Evolutionary conservation across 2,329 filamentous ascomycete genomes (phyloP).

Genomic region (Nigrograna mackinnonii): DNA sequence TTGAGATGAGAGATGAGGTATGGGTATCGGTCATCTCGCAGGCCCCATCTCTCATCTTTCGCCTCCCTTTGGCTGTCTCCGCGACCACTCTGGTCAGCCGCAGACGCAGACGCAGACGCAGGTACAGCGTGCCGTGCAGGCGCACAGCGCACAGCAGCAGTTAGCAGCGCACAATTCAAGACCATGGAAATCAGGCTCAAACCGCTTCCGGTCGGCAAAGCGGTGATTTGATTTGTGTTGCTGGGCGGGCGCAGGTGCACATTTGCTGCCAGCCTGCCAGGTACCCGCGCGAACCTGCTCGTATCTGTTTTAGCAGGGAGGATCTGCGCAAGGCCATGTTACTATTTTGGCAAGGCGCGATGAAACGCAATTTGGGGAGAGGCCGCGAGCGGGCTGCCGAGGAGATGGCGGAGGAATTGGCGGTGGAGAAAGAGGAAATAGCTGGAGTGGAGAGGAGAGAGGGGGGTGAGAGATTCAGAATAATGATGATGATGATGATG

Average conservation of each 20-base stretch:
- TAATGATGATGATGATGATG: no score
- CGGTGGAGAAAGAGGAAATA: neutral
- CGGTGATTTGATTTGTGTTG: no score
- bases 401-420: slow-evolving; percentile 3
- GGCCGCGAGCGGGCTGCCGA: slow-evolving; percentile 13
- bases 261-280: slow-evolving; percentile 14
- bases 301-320: slow-evolving; percentile 28
- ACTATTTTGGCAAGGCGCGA: slow-evolving; percentile 35
- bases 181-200: no score
- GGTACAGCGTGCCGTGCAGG: neutral
- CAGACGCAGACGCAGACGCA: neutral
- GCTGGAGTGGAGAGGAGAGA: neutral
- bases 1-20: no score
- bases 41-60: no score
- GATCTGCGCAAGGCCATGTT: slow-evolving; percentile 31
- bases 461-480: neutral
- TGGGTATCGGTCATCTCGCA: no score
- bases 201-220: no score
- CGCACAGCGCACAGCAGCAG: no score
- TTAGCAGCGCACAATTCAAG: no score
- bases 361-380: slow-evolving; percentile 34
- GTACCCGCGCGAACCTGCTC: slow-evolving; percentile 24
- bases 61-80: no score
- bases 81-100: no score
- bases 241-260: neutral